Evolutionary conservation across 1,139 yeast species (phyloP).

Genomic region (Zygosaccharomyces pseudobailii): DNA sequence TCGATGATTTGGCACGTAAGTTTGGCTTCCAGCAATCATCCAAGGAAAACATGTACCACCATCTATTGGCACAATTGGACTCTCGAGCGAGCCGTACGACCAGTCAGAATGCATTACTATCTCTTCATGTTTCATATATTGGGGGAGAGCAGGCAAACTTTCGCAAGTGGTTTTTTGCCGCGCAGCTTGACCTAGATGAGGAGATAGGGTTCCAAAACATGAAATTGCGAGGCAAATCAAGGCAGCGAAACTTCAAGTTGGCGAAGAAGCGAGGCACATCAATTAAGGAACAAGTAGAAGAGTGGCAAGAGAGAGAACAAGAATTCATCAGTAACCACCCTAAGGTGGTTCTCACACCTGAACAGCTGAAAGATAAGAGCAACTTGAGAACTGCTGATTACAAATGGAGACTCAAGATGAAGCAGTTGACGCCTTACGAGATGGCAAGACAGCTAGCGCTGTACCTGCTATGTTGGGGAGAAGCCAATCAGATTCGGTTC

Average conservation of each 20-base stretch:
- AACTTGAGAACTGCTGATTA: slow-evolving; percentile 49
- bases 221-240: slow-evolving; percentile 36
- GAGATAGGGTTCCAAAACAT: slow-evolving; percentile 46
- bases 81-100: slow-evolving; percentile 65
- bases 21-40: slow-evolving; percentile 67
- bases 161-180: slow-evolving; percentile 72
- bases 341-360: slow-evolving; percentile 30
- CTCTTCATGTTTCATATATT: slow-evolving; percentile 67
- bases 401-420: slow-evolving; percentile 64
- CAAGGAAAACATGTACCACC: slow-evolving; percentile 61
- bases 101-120: slow-evolving; percentile 49
- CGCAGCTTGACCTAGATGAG: slow-evolving; percentile 62
- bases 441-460: slow-evolving; percentile 63
- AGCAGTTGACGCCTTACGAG: slow-evolving; percentile 46
- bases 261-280: slow-evolving; percentile 36
- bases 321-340: slow-evolving; percentile 32
- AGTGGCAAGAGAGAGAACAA: slow-evolving; percentile 32
- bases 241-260: slow-evolving; percentile 33
- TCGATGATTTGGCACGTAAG: slow-evolving; percentile 47
- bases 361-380: slow-evolving; percentile 59
- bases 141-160: slow-evolving; percentile 68
- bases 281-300: slow-evolving; percentile 30
- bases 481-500: slow-evolving; percentile 75
- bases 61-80: slow-evolving; percentile 56
- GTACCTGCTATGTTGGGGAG: slow-evolving; percentile 82